Conservation (phyloP, 2,329 filamentous ascomycete species). For the Botrytis galanthina region DNA sequence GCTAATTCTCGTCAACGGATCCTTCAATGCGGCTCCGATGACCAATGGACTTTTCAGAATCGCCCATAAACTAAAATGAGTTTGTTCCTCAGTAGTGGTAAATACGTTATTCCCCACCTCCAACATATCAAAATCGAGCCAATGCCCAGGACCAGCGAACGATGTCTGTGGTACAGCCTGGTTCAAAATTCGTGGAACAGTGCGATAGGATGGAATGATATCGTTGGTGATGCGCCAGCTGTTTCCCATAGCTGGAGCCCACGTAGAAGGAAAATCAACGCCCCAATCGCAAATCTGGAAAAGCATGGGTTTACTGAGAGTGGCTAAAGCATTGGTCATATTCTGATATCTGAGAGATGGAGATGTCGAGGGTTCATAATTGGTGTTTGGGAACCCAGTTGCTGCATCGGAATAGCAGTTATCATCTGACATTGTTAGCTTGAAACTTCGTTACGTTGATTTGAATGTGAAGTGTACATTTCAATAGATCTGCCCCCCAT, state of each 20-base stretch:
- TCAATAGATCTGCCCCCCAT: constrained; percentile 43
- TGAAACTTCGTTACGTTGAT: too few relatives aligned
- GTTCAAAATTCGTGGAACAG: constrained; percentile 43
- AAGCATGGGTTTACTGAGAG: constrained; percentile 37
- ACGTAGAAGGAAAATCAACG: constrained; percentile 42
- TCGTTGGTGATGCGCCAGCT: constrained; percentile 45
- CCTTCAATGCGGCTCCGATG: constrained; percentile 34
- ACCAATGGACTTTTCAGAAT: constrained; percentile 40
- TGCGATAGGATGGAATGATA: constrained; percentile 42
- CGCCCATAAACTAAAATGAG: constrained; percentile 45
- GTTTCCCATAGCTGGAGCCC: constrained; percentile 42
- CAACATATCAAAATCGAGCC: constrained; percentile 47
- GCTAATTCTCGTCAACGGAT: constrained; percentile 25
- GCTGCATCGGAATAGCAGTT: constrained; percentile 41
- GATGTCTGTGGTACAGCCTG: constrained; percentile 42
- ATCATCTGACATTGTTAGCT: constrained; percentile 36
- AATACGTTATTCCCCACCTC: constrained; percentile 42
- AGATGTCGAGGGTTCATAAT: constrained; percentile 40
- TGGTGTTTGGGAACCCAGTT: constrained; percentile 38
- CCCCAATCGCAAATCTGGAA: constrained; percentile 47
- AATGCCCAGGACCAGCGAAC: constrained; percentile 42
- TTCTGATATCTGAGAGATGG: constrained; percentile 38
- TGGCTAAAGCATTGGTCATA: constrained; percentile 40
- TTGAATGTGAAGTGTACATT: constrained; percentile 38
- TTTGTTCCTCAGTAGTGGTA: constrained; percentile 41